phyloP scores from a whole-genome alignment of 2,329 filamentous ascomycete species.

The Fusarium tuaranense region DNA sequence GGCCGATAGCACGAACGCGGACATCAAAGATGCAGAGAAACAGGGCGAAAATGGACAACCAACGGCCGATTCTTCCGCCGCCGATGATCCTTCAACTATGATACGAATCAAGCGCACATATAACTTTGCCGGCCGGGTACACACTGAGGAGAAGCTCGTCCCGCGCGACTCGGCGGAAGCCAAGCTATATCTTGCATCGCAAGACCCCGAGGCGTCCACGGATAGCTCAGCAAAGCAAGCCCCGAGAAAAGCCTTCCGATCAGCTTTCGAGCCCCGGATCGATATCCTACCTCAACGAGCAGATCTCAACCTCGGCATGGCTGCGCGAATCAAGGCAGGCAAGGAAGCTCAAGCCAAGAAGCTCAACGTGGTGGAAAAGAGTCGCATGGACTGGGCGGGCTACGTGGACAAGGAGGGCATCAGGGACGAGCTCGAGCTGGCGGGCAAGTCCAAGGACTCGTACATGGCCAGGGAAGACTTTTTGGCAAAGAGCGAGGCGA shows the following conservation, averaged over 20 bases:
- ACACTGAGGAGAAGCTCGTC: conserved; percentile 79
- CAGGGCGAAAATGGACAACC: conserved; percentile 23
- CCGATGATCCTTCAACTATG: conserved; percentile 52
- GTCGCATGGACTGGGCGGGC: conserved; percentile 78
- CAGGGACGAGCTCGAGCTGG: conserved; percentile 74
- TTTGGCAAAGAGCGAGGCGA: conserved; percentile 72
- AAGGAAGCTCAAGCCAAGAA: conserved; percentile 69
- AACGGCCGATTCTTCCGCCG: neutral
- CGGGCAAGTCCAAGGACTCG: conserved; percentile 73
- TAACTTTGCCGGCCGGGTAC: conserved; percentile 79
- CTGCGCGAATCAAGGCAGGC: conserved; percentile 60
- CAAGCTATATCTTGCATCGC: conserved; percentile 70
- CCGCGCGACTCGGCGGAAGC: conserved; percentile 74
- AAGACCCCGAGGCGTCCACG: conserved; percentile 46
- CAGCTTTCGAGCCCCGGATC: conserved; percentile 69
- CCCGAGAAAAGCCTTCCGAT: conserved; percentile 69
- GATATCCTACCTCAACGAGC: conserved; percentile 58
- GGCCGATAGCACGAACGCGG: conserved; percentile 11
- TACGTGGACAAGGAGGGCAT: conserved; percentile 79
- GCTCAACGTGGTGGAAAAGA: conserved; percentile 78
- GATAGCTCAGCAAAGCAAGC: conserved; percentile 55
- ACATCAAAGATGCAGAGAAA: conserved; percentile 5
- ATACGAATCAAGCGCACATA: conserved; percentile 78
- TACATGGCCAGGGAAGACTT: conserved; percentile 74
- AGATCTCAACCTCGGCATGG: conserved; percentile 70